Conservation (phyloP, 2,329 filamentous ascomycete genomes). For the Geoglossum cookeanum region DNA sequence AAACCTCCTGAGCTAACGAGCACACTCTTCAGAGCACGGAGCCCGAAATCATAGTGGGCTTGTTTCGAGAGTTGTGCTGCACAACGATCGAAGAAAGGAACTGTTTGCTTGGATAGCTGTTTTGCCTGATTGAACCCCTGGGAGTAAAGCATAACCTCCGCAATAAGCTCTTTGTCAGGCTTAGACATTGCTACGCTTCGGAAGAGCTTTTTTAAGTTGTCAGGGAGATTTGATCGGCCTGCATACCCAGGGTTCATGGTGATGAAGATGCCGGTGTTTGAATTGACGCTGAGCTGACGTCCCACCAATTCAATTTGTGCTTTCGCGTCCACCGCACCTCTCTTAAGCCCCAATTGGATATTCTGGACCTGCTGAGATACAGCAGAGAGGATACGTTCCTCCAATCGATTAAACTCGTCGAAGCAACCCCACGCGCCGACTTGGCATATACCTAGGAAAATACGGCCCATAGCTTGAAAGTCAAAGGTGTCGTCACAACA, state of each 20-base stretch:
- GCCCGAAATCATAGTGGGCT: slow-evolving; percentile 95
- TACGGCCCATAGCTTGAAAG: slow-evolving; percentile 98
- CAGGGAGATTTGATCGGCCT: slow-evolving; percentile 88
- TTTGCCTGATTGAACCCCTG: slow-evolving; percentile 98
- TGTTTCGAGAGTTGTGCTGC: slow-evolving; percentile 70
- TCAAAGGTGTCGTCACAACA: slow-evolving; percentile 99
- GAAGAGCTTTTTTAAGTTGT: slow-evolving; percentile 99
- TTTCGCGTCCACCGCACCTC: slow-evolving; percentile 61
- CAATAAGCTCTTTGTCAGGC: slow-evolving; percentile 97
- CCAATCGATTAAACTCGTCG: slow-evolving; percentile 97
- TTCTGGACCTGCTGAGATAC: slow-evolving; percentile 99
- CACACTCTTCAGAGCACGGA: slow-evolving; percentile 95
- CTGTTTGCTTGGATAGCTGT: slow-evolving; percentile 78
- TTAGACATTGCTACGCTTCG: slow-evolving; percentile 99
- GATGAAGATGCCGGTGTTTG: slow-evolving; percentile 96
- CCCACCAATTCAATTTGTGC: slow-evolving; percentile 88
- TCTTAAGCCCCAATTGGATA: slow-evolving; percentile 87
- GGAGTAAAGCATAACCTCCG: slow-evolving; percentile 99
- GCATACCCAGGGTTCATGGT: slow-evolving; percentile 99
- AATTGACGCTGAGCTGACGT: slow-evolving; percentile 72
- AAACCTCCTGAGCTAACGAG: slow-evolving; percentile 92
- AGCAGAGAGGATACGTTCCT: slow-evolving; percentile 91
- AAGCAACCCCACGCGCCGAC: slow-evolving; percentile 99
- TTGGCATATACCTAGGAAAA: slow-evolving; percentile 97
- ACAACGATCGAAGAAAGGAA: slow-evolving; percentile 96